Conservation (phyloP, 163 green algal species). For the Coccomyxa subellipsoidea region DNA sequence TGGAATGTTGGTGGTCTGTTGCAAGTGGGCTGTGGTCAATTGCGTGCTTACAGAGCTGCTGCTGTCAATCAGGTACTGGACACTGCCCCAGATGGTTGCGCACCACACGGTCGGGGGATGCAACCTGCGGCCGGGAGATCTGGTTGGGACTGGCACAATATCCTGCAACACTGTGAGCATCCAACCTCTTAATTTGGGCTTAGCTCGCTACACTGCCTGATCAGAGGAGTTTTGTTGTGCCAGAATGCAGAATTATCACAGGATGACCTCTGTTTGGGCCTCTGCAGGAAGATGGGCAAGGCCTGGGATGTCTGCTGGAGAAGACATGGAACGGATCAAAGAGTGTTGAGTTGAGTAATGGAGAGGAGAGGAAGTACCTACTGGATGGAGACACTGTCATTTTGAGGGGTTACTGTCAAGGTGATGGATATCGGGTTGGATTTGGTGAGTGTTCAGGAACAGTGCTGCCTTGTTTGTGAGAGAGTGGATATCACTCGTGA, state of each 20-base stretch:
- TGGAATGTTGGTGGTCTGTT: too few species aligned
- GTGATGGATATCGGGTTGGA: slow-evolving; percentile 48
- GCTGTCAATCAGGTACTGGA: slow-evolving; percentile 77
- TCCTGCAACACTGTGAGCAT: slow-evolving; percentile 26
- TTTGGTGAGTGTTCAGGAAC: slow-evolving; percentile 75
- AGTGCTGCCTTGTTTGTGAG: slow-evolving; percentile 57
- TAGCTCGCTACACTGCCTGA: too few species aligned
- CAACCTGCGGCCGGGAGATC: slow-evolving; percentile 81
- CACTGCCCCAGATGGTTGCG: slow-evolving; percentile 82
- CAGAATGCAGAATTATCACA: too few species aligned
- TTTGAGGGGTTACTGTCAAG: slow-evolving; percentile 61
- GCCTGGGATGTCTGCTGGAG: not conserved
- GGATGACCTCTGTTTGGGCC: too few species aligned
- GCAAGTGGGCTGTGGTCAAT: too few species aligned
- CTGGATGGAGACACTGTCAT: slow-evolving; percentile 76
- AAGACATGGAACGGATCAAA: slow-evolving; percentile 34
- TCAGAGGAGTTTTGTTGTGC: too few species aligned
- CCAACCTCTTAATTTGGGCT: too few species aligned
- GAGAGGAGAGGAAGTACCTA: slow-evolving; percentile 56
- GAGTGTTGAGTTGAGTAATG: slow-evolving; percentile 42
- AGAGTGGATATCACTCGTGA: too few species aligned
- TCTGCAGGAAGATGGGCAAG: not conserved
- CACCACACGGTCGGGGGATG: slow-evolving; percentile 89
- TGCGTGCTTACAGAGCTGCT: not conserved
- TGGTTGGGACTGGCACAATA: slow-evolving; percentile 87